Base-by-base conservation (phyloP, 2,329 filamentous ascomycete genomes). In the Phyllosticta capitalensis region DNA sequence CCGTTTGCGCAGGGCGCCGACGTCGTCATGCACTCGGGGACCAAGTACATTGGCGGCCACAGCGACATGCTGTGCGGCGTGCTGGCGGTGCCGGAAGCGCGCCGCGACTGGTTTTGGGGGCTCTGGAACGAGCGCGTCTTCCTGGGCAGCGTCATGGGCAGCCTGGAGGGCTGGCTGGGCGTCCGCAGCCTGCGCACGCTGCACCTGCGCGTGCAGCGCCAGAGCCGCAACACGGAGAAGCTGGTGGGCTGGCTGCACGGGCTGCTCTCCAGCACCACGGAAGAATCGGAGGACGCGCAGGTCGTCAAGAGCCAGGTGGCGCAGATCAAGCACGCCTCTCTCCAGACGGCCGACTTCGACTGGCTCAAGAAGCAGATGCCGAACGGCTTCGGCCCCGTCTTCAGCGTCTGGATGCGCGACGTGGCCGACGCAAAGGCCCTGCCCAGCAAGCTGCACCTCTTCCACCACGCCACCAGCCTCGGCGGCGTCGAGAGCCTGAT, bases 41-140 rank as follows among this genome's bases (percentile, higher is more conserved):
- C 92, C 19, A 99, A 97, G 79, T 99, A 97, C 74, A 84, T 99
- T 65, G 94, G 94, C 20, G 94, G 94, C 0, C 94, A 99, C 75
- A 92, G 87, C 64, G 94, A 99, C 74, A 81, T 97, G 81, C 83
- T 97, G 5, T 95, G 89, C 69, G 94, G 94, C 21, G 87, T 95
- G 19, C 76, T 99, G 26, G 83, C 84, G 0, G 82, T 91, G 5
- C 66, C 3, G 59, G 64, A 2, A 65, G 66, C 12, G 66, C 69
- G 56, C 0, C 60, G 61, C 1, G 64, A 67, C 55, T 61, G 60
- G 52, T 68, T 68, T 66, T 79, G 55, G 78, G 76, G 74, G 21
- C 75, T 97, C 67, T 75, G 79, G 53, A 69, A 72, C 1, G 92
- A 99, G 69, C 79, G 94, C 2, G 68, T 90, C n/a, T 83, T 84